Base-by-base conservation (phyloP, 345 rosid genomes). In the Syzygium grande region DNA sequence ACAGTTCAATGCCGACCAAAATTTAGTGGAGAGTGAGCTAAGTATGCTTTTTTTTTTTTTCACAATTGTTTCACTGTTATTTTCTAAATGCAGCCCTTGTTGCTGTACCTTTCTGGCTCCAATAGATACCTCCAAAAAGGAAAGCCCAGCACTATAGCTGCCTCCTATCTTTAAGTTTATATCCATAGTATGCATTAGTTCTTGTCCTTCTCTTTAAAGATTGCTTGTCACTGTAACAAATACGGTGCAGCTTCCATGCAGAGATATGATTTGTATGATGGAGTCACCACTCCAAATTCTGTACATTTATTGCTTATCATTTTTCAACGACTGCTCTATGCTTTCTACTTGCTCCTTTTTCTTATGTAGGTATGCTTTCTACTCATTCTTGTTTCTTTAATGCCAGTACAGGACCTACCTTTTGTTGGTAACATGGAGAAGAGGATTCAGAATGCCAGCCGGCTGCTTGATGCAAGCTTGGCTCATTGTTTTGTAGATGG, bases 361-460 rank as follows among this genome's bases (percentile, higher is more conserved):
- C 23, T 38, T 83, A 41, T 68, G 65, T 56, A 85, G 86, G 86
- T 80, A 17, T 89, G 84, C 89, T 88, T 68, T 87, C 80, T 87
- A 87, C 94, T 93, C 91, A 94, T 93, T 91, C 90, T 88, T 87
- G 90, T 91, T 91, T 94, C 90, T 88, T 80, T 94, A 92, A 88
- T 96, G 98, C 96, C 95, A 94, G 97, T 95, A 95, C 97, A 97
- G 99, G 93, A 94, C 91, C 99, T 98, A 88, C 99, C 99, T 90
- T 98, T 98, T 91, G 93, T 98, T 88, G 94, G 94, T 91, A 98
- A 97, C 93, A 95, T 98, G 96, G 98, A 98, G 92, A 98, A 97
- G 96, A 97, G 98, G 91, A 95, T 95, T 91, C 96, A 93, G 91
- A 95, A 94, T 91, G 98, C 99, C 77, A 95, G 98, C 92, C 89